Evolutionary conservation across 139 green algal genomes (phyloP), one percentile per base, ranked within the genome.

Genomic region (Pleodorina starrii): DNA sequence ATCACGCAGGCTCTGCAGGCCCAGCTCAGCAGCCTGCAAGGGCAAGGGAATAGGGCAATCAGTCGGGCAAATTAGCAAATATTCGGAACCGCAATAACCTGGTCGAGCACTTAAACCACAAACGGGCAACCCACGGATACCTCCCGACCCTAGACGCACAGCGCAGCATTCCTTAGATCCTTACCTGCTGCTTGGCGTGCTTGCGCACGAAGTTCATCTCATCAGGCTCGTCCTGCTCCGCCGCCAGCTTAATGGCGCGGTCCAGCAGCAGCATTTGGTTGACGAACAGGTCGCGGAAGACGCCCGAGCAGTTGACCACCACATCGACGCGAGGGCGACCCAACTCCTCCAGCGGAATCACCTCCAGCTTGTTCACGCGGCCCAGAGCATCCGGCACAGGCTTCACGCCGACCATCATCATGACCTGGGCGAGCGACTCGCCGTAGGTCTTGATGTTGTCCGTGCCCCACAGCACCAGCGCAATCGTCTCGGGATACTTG

Each of bases 391-490:
- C 98, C 32, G 98, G 91, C 87, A 99, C 96, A 1, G 98, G 98
- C 72, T 95, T 93, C 32, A 99, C 94, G 71, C 98, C 98, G 19
- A 99, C 72, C 72, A 80, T 80, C 72, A 80, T 80, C 72, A 80
- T 82, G 29, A 82, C 74, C 95, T 98, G 96, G 1, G 96, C 97
- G 19, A 99, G 96, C 0, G 96, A 98, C 96, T 99, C 98, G 85
- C 98, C 98, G 77, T 99, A 99, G 35, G 98, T 99, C 96, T 99
- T 99, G 95, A 99, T 99, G 97, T 99, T 99, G 95, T 99, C 98
- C n/a, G 98, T 99, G 79, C 98, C 98, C 98, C 98, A 99, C 84
- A 99, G 95, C 73, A 99, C 98, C 54, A 99, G 96, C 1, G 98
- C 98, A 72, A 99, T 98, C 50, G 95, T 97, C 95, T 99, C 98